Evolutionary conservation across 139 green algal genomes (phyloP).

Genomic region (Prasinococcaceae sp.): DNA sequence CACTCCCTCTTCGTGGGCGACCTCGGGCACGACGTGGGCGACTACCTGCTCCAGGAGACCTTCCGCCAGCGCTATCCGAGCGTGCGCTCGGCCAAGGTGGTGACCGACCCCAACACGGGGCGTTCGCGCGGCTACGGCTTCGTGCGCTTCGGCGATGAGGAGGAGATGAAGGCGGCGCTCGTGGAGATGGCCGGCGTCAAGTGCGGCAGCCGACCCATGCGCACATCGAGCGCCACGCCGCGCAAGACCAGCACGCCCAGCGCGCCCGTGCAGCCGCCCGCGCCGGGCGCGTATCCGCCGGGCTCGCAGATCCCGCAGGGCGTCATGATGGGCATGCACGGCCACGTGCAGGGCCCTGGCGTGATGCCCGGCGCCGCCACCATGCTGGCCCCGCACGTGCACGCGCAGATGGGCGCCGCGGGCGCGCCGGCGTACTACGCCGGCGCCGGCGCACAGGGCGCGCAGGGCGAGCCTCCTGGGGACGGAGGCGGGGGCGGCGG

Average conservation of each 20-base stretch:
- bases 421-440: no score
- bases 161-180: conserved; percentile 66
- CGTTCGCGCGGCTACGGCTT: conserved; percentile 90
- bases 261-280: neutral
- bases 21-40: conserved; percentile 74
- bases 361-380: no score
- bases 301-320: no score
- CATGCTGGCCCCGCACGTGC: no score
- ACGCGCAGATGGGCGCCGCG: no score
- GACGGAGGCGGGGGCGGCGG: no score
- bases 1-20: conserved; percentile 85
- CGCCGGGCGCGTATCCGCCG: no score
- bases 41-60: conserved; percentile 67
- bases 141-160: conserved; percentile 71
- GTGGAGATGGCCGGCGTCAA: conserved; percentile 60
- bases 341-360: no score
- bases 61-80: conserved; percentile 71
- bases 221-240: conserved; percentile 21
- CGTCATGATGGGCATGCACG: no score
- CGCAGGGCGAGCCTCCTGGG: no score
- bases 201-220: conserved; percentile 21
- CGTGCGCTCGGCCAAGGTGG: conserved; percentile 46
- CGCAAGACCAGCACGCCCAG: conserved; percentile 18
- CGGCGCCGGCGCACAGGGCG: no score
- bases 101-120: conserved; percentile 63